phyloP scores from a whole-genome alignment of 2,329 filamentous ascomycete species.

The Neonectria magnoliae region DNA sequence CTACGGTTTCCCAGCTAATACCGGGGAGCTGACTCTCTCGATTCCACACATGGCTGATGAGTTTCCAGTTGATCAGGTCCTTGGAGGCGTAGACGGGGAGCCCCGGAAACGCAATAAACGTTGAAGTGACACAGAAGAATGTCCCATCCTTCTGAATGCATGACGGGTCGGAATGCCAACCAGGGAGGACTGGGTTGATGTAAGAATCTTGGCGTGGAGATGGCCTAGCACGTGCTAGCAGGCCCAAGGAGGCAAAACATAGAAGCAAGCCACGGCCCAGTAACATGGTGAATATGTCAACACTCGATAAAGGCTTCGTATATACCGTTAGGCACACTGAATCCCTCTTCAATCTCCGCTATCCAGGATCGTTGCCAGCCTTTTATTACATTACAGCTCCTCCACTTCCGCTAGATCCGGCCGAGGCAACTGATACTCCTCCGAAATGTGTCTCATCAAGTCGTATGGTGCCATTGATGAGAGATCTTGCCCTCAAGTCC shows the following conservation, averaged over 20 bases:
- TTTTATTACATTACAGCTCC: not conserved
- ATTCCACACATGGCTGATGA: slow-evolving; percentile 53
- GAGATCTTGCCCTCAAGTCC: not conserved
- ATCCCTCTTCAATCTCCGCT: not conserved
- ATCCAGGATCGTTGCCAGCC: not conserved
- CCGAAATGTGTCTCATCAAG: not conserved
- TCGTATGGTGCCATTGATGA: not conserved
- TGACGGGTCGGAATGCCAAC: slow-evolving; percentile 61
- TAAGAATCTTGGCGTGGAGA: not conserved
- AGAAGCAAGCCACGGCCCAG: not conserved
- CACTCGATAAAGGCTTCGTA: not conserved
- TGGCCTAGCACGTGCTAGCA: not conserved
- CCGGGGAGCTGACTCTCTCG: slow-evolving; percentile 54
- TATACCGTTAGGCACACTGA: not conserved
- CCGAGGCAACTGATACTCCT: not conserved
- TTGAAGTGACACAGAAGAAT: slow-evolving; percentile 63
- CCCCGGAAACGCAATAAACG: slow-evolving; percentile 63
- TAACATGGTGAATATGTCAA: not conserved
- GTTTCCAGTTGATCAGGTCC: slow-evolving; percentile 61
- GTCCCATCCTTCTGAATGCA: slow-evolving; percentile 57
- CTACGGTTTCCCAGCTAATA: slow-evolving; percentile 41
- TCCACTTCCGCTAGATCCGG: not conserved
- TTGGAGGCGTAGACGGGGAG: slow-evolving; percentile 63
- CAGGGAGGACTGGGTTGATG: slow-evolving; percentile 59
- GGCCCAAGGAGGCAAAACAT: not conserved